Evolutionary conservation across 2,329 filamentous ascomycete species (phyloP), one percentile per base, ranked within the genome.

Genomic region (Didymella glomerata): DNA sequence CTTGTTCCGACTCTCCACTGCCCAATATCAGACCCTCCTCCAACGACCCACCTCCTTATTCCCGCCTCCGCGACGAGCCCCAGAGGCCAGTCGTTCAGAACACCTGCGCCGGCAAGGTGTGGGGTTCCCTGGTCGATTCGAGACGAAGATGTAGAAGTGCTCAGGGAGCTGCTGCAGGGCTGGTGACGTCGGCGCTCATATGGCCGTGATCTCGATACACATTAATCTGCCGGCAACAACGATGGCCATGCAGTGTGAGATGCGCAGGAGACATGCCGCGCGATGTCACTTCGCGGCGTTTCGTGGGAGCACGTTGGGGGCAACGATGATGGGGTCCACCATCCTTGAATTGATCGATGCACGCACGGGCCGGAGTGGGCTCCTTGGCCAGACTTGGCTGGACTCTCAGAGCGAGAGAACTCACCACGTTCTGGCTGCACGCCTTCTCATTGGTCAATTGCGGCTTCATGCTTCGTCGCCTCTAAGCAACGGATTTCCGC

Each of bases 321-420:
- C 38, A 34, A 49, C 32, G 32, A 41, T 13, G 46, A 44, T 41
- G 50, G 46, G 40, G 41, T 50, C 46, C 46, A 28, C 50, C 34
- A 41, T 54, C 34, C 32, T n/a, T 42, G 10, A 20, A 34, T 4
- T 28, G 46, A 52, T 57, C 48, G 32, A 57, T 57, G 48, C 47
- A 20, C 32, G 40, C 48, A 25, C 18, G 6, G 44, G 40, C 57
- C 25, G 42, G 25, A 25, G 24, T 51, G 48, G 28, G 57, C 36
- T 40, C 52, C 47, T 48, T 55, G 38, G 51, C 47, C 6, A 49
- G 51, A 44, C 57, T 60, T 60, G 52, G 57, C 57, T 48, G 41
- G 52, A 48, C 46, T 25, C 49, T 49, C 40, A 41, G 42, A 60
- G 57, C 57, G 52, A 60, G 48, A 55, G 57, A 60, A 55, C 51